Evolutionary conservation across 441 rosid species (phyloP).

Genomic region (Populus hybrid): DNA sequence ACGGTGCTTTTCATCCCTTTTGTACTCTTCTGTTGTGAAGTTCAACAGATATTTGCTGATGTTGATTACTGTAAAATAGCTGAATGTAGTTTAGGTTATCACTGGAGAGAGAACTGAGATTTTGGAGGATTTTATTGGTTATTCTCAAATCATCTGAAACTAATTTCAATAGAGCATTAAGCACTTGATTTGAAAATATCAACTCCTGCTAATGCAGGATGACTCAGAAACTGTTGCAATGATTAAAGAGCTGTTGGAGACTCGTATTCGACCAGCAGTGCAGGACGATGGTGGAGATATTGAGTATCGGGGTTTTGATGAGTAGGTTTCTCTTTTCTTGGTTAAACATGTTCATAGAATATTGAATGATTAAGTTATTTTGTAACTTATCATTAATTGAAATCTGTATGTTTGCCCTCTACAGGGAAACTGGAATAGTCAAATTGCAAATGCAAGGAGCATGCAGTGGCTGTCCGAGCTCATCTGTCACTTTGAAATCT

Average conservation of each 20-base stretch:
- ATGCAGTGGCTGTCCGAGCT: slow-evolving; percentile 98
- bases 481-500: slow-evolving; percentile 94
- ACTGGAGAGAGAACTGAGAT: background rate
- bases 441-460: slow-evolving; percentile 98
- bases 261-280: slow-evolving; percentile 95
- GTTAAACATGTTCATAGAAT: background rate
- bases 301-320: slow-evolving; percentile 79
- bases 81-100: background rate
- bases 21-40: background rate
- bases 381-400: slow-evolving; percentile 8
- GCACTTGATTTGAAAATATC: background rate
- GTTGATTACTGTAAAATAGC: background rate
- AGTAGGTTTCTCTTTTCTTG: slow-evolving; percentile 40
- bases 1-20: background rate
- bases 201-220: slow-evolving; percentile 46
- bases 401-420: slow-evolving; percentile 20
- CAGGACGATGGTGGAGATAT: slow-evolving; percentile 99
- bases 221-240: slow-evolving; percentile 97
- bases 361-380: background rate
- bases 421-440: slow-evolving; percentile 82
- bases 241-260: slow-evolving; percentile 96
- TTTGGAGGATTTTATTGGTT: background rate
- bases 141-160: background rate
- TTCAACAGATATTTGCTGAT: background rate
- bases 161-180: background rate